Percentiles rank a stretch among this genome's conserved stretches.
Evolutionary conservation across 2,329 filamentous ascomycete genomes (phyloP).

Genomic region (Aspergillus chevalieri): DNA sequence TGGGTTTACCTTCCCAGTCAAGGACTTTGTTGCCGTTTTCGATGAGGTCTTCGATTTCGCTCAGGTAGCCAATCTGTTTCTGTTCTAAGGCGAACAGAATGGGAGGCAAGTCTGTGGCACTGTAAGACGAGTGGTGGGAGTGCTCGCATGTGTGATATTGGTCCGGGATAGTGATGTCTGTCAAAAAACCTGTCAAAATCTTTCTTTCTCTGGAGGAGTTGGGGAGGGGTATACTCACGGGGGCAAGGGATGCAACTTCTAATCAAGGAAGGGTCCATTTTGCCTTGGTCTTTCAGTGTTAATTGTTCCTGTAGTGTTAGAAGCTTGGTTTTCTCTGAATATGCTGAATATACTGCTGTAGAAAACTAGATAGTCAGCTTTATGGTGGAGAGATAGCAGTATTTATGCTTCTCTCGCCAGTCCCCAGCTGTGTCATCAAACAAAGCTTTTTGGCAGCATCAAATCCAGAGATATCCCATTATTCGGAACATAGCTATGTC

Average conservation of each 20-base stretch:
- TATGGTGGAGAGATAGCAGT: not conserved
- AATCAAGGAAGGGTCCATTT: not conserved
- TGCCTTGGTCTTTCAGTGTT: not conserved
- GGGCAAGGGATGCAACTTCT: not conserved
- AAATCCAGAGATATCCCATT: not conserved
- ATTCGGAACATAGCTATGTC: not conserved
- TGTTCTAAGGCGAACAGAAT: slow-evolving; percentile 20
- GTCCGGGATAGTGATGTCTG: slow-evolving; percentile 8
- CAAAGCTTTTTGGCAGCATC: not conserved
- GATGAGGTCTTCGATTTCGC: slow-evolving; percentile 4
- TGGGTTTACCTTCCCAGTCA: slow-evolving; percentile 8
- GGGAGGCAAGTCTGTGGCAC: slow-evolving; percentile 13
- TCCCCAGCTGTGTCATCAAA: not conserved
- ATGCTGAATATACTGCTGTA: not conserved
- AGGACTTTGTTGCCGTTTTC: slow-evolving; percentile 10
- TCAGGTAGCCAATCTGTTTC: not conserved
- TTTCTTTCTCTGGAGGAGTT: not conserved
- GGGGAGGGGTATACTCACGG: not conserved
- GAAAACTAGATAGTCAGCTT: not conserved
- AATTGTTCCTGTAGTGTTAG: not conserved
- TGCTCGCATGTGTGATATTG: slow-evolving; percentile 19
- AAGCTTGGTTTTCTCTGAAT: not conserved
- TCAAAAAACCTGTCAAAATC: not conserved
- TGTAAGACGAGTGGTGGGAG: slow-evolving; percentile 15
- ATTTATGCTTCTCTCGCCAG: not conserved